Evolutionary conservation across 192 early-diverging fungal species (phyloP).

Genomic region (Mortierella hygrophila): DNA sequence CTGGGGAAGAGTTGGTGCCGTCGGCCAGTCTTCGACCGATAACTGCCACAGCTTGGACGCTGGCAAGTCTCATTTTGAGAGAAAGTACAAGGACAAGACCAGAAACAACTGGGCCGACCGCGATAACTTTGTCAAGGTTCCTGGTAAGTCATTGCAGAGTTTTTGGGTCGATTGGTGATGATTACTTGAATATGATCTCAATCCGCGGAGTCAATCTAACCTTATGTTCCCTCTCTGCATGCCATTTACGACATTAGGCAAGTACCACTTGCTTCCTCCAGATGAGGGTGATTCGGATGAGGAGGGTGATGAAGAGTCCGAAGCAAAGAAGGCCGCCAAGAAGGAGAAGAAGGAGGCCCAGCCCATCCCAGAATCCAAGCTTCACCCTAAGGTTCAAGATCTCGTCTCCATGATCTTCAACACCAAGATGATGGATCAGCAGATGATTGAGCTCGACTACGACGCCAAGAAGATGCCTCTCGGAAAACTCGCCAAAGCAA

Average conservation of each 20-base stretch:
- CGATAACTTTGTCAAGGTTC: conserved; percentile 29
- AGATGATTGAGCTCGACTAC: conserved; percentile 78
- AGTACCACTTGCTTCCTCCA: conserved; percentile 76
- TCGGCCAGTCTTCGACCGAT: conserved; percentile 63
- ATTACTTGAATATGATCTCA: background rate
- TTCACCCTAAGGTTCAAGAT: conserved; percentile 67
- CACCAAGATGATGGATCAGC: conserved; percentile 64
- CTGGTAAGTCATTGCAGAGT: conserved; percentile 16
- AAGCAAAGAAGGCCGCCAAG: conserved; percentile 1
- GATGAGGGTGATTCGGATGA: conserved; percentile 72
- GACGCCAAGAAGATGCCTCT: conserved; percentile 82
- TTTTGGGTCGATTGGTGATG: background rate
- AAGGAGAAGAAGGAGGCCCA: conserved; percentile 37
- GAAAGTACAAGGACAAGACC: conserved; percentile 78
- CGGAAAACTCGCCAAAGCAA: conserved; percentile 76
- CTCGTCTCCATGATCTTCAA: conserved; percentile 81
- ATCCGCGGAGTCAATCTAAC: background rate
- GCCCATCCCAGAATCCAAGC: conserved; percentile 52
- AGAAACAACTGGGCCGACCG: conserved; percentile 75
- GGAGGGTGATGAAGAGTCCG: conserved; percentile 34
- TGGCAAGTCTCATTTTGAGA: conserved; percentile 67
- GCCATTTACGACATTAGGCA: conserved; percentile 11
- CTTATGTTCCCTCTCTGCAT: background rate
- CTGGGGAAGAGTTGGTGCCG: conserved; percentile 81
- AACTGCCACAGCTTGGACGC: conserved; percentile 27